Evolutionary conservation across 2,329 filamentous ascomycete genomes (phyloP).

Genomic region (Grosmannia huntii): DNA sequence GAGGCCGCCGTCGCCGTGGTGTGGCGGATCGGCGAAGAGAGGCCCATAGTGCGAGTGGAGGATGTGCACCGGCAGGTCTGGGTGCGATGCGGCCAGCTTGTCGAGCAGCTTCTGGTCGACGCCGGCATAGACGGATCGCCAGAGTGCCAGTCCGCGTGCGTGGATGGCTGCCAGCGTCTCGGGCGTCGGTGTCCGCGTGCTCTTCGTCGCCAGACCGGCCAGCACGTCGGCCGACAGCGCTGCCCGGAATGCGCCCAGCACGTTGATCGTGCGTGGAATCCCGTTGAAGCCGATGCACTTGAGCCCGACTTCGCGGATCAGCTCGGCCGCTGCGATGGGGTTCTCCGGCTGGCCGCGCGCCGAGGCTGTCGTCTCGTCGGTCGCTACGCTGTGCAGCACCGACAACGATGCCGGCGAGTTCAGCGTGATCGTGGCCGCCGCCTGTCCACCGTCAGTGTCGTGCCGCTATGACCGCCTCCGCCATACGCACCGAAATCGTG

Average conservation of each 20-base stretch:
- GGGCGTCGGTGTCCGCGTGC: conserved; percentile 40
- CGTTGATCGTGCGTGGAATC: conserved; percentile 75
- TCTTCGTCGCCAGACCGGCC: conserved; percentile 36
- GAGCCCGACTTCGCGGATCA: conserved; percentile 58
- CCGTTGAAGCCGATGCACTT: conserved; percentile 56
- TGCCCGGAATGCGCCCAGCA: conserved; percentile 36
- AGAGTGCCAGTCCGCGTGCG: conserved; percentile 50
- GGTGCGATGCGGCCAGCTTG: conserved; percentile 63
- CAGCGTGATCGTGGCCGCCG: conserved; percentile 73
- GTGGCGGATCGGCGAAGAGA: conserved; percentile 55
- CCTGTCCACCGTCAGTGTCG: conserved; percentile 30
- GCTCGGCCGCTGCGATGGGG: conserved; percentile 44
- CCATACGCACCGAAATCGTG: conserved; percentile 41
- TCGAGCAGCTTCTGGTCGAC: conserved; percentile 58
- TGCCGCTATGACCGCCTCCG: neutral
- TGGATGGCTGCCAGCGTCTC: conserved; percentile 42
- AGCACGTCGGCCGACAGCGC: conserved; percentile 48
- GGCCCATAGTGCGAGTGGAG: conserved; percentile 61
- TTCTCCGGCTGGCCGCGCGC: conserved; percentile 9
- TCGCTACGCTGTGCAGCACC: conserved; percentile 43
- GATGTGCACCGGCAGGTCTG: conserved; percentile 72
- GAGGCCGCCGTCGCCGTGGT: conserved; percentile 26
- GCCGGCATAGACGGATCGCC: conserved; percentile 66
- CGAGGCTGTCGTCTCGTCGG: conserved; percentile 12
- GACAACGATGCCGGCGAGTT: conserved; percentile 69